phyloP scores from a whole-genome alignment of 2,329 filamentous ascomycete species.

The Trichoderma breve region DNA sequence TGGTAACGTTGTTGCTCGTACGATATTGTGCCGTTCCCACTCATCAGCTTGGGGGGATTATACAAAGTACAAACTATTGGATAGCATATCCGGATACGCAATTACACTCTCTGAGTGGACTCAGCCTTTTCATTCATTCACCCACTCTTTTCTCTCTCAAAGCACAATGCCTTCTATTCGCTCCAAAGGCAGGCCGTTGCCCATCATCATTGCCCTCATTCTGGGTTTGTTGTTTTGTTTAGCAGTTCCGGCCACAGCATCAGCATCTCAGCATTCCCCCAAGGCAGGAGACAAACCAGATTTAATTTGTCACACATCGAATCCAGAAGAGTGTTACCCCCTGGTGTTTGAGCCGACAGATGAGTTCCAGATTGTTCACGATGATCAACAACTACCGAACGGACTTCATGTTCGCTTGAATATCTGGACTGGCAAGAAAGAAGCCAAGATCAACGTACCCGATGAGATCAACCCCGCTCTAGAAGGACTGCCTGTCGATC shows the following conservation, averaged over 20 bases:
- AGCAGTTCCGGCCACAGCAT: constrained; percentile 28
- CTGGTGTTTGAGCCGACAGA: constrained; percentile 61
- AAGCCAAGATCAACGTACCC: constrained; percentile 65
- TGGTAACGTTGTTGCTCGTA: not conserved
- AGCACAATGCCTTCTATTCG: not conserved
- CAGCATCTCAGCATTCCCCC: constrained; percentile 30
- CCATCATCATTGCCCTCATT: constrained; percentile 27
- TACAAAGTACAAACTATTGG: not conserved
- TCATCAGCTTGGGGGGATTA: not conserved
- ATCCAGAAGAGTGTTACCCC: constrained; percentile 63
- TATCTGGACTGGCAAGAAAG: constrained; percentile 60
- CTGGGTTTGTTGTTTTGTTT: constrained; percentile 31
- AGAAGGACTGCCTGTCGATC: constrained; percentile 52
- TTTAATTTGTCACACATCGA: constrained; percentile 62
- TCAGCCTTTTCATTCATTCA: not conserved
- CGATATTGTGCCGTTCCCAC: not conserved
- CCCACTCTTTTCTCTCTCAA: not conserved
- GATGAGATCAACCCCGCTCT: constrained; percentile 48
- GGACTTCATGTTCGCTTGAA: constrained; percentile 67
- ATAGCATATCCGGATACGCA: not conserved
- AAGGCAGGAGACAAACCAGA: constrained; percentile 34
- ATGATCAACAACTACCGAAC: constrained; percentile 63
- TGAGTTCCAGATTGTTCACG: constrained; percentile 61
- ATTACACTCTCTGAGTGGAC: not conserved
- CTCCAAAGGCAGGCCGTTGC: constrained; percentile 13